Evolutionary conservation across 75 land plant genomes (phyloP), one percentile per base, ranked within the genome.

Genomic region (Adiantum capillusveneris): DNA sequence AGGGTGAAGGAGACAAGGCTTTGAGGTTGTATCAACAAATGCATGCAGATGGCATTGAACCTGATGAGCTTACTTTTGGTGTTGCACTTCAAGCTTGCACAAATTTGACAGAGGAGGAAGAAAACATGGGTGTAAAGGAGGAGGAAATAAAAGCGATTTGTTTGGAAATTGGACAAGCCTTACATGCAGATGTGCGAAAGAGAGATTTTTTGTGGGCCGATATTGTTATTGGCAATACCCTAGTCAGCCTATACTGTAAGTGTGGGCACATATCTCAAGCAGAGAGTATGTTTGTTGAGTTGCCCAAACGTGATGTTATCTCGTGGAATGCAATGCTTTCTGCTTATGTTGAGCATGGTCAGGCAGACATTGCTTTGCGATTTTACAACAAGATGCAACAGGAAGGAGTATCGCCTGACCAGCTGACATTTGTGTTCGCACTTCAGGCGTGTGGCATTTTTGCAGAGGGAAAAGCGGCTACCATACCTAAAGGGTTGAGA

Each of bases 341-440:
- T 53, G 55, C 55, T 11, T 53, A 53, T 14, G 3, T 53, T 24
- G 55, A 53, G 29, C 55, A 53, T 12, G 55, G 24, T 31, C 26
- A 20, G 7, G 25, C 51, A 1, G 51, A 67, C 6, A 19, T 65
- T 18, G 55, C 55, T 24, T 24, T 53, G 29, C 2, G 28, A 27
- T 26, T 53, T 6, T 53, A 53, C 28, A 1, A 5, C 6, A 5
- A 25, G 25, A 53, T 53, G 55, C 25, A 53, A 14, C 25, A 53
- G 24, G 29, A 53, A 14, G 29, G 29, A 27, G 27, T 3, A 14
- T 25, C 65, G 18, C 74, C 74, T 28, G 82, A 89, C 50, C 57
- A 25, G 11, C 61, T 73, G 9, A 75, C 82, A 9, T 69, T 79
- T 34, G 75, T 80, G 0, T 51, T 80, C 56, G 58, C 59, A 43